A percentile compares a stretch with the other conserved stretches of the same genome.
Conservation (phyloP, 2,329 filamentous ascomycete genomes). For the Hypocreales sp. region DNA sequence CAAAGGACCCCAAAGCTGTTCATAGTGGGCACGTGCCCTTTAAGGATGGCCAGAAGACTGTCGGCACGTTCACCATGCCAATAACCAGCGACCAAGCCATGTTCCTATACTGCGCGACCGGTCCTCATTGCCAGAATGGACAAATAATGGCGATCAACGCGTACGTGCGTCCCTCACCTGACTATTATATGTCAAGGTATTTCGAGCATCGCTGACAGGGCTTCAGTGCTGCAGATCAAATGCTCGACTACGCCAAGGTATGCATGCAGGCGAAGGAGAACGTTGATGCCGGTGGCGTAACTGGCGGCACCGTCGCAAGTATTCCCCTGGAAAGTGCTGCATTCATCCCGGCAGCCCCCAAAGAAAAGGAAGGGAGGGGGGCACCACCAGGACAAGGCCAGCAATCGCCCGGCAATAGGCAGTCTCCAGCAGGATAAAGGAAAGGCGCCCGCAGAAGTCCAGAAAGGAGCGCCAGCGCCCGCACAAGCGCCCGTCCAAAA, state of each 20-base stretch:
- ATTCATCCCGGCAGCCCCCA: not conserved
- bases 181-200: too few relatives aligned
- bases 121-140: conserved; percentile 30
- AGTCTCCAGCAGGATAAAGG: too few relatives aligned
- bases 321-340: not conserved
- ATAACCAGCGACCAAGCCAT: conserved; percentile 27
- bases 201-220: too few relatives aligned
- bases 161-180: too few relatives aligned
- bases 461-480: too few relatives aligned
- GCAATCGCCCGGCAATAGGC: too few relatives aligned
- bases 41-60: conserved; percentile 16
- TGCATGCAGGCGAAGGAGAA: conserved; percentile 6
- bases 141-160: conserved; percentile 37
- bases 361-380: too few relatives aligned
- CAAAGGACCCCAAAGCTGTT: conserved; percentile 13
- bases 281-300: conserved; percentile 6
- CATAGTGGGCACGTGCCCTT: conserved; percentile 26
- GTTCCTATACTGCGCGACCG: conserved; percentile 34
- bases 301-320: conserved; percentile 5
- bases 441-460: too few relatives aligned
- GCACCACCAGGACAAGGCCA: too few relatives aligned
- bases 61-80: conserved; percentile 30
- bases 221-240: too few relatives aligned
- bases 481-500: too few relatives aligned
- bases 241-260: conserved; percentile 3